These are phyloP conservation scores for Amanita inopinata DNA, from an alignment of 768 basidiomycete species.

Conservation along the genomic window DNA sequence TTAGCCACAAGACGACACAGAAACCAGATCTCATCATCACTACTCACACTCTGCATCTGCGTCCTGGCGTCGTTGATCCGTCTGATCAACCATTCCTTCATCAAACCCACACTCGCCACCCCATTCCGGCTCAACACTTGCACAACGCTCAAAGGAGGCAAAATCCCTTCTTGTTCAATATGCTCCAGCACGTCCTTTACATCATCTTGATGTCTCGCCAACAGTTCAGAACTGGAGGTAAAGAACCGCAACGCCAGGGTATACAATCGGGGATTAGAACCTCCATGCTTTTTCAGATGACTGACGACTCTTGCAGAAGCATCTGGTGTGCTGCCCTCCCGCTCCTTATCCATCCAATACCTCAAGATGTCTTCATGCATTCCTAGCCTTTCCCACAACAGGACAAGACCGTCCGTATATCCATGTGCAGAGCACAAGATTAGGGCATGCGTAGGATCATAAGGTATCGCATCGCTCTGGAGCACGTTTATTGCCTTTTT, in stretches of 20 bases:
- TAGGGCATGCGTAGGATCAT: slow-evolving; percentile 88
- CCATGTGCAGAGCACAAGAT: slow-evolving; percentile 81
- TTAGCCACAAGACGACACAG: slow-evolving; percentile 6
- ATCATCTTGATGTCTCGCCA: slow-evolving; percentile 63
- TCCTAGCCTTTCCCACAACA: slow-evolving; percentile 87
- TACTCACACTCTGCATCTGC: slow-evolving; percentile 73
- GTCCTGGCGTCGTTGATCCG: slow-evolving; percentile 64
- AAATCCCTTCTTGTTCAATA: slow-evolving; percentile 72
- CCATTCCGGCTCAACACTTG: slow-evolving; percentile 83
- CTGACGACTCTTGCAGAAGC: slow-evolving; percentile 56
- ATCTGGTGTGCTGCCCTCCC: slow-evolving; percentile 19
- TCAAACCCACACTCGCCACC: slow-evolving; percentile 83
- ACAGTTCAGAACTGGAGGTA: slow-evolving; percentile 68
- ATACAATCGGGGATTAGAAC: slow-evolving; percentile 64
- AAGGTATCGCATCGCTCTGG: slow-evolving; percentile 50
- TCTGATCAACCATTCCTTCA: slow-evolving; percentile 83
- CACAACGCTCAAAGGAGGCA: slow-evolving; percentile 85
- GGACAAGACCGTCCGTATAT: slow-evolving; percentile 78
- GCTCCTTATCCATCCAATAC: slow-evolving; percentile 81
- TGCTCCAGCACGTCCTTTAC: slow-evolving; percentile 62
- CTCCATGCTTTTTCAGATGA: slow-evolving; percentile 68
- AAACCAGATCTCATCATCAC: not conserved
- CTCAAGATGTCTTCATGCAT: slow-evolving; percentile 95
- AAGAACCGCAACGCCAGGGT: slow-evolving; percentile 84
- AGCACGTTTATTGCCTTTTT: slow-evolving; percentile 72